Evolutionary conservation across 495 filamentous ascomycete genomes (phyloP).

Genomic region (Hypoxylon trugodes): DNA sequence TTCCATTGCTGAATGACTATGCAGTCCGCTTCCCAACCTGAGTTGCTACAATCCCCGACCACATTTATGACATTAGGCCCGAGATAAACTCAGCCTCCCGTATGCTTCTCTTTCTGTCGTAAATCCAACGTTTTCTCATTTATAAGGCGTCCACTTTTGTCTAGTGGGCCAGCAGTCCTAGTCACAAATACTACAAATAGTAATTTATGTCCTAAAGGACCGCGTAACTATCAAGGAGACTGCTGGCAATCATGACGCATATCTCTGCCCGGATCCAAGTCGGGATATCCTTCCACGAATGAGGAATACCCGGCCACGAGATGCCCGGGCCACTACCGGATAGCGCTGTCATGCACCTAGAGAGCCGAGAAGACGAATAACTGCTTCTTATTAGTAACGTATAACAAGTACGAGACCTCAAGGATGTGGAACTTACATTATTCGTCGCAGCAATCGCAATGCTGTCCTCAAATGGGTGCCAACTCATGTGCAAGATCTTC

Average conservation of each 20-base stretch:
- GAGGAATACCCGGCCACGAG: slow-evolving; percentile 20
- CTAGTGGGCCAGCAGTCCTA: slow-evolving; percentile 20
- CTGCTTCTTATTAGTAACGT: slow-evolving; percentile 53
- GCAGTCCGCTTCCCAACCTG: slow-evolving; percentile 21
- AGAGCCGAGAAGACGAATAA: slow-evolving; percentile 99
- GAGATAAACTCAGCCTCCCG: slow-evolving; percentile 24
- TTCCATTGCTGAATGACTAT: slow-evolving; percentile 29
- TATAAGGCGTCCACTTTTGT: slow-evolving; percentile 26
- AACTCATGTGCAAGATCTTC: slow-evolving; percentile 99
- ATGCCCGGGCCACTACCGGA: slow-evolving; percentile 27
- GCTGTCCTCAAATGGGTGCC: slow-evolving; percentile 99
- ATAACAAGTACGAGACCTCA: background rate
- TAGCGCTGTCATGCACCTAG: slow-evolving; percentile 52
- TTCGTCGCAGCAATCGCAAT: slow-evolving; percentile 99
- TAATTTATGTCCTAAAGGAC: slow-evolving; percentile 28
- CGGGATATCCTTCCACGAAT: slow-evolving; percentile 18
- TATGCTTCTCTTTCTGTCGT: slow-evolving; percentile 37
- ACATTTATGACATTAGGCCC: slow-evolving; percentile 8
- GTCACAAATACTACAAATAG: slow-evolving; percentile 30
- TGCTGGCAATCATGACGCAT: slow-evolving; percentile 24
- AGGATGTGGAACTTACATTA: slow-evolving; percentile 74
- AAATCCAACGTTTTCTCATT: slow-evolving; percentile 39
- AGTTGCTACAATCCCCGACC: slow-evolving; percentile 19
- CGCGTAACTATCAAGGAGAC: slow-evolving; percentile 31
- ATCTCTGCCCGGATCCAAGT: slow-evolving; percentile 21